Evolutionary conservation across 345 rosid genomes (phyloP).

Genomic region (Hibiscus trionum): DNA sequence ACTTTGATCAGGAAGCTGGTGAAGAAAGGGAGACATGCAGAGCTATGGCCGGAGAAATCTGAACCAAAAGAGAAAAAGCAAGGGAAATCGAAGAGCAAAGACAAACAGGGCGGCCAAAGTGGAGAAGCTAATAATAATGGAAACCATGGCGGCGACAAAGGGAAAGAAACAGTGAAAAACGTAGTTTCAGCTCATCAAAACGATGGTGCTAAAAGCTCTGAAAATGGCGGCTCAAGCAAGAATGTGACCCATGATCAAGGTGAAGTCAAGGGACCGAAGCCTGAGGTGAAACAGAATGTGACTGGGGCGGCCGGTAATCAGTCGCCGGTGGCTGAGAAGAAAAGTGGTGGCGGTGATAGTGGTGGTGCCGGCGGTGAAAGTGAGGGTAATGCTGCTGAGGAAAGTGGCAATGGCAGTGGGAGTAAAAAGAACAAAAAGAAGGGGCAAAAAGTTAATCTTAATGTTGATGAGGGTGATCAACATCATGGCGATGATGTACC

Average conservation of each 20-base stretch:
- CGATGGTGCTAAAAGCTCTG: not conserved
- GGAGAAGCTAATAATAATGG: not conserved
- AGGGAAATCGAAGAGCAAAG: constrained; percentile 33
- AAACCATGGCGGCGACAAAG: constrained; percentile 11
- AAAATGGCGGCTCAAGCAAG: constrained; percentile 16
- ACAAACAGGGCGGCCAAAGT: constrained; percentile 29
- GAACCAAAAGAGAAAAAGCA: constrained; percentile 28
- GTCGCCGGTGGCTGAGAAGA: constrained; percentile 22
- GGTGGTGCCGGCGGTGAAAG: not conserved
- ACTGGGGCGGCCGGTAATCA: constrained; percentile 8
- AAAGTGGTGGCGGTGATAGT: not conserved
- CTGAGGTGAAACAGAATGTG: constrained; percentile 12
- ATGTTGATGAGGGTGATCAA: constrained; percentile 19
- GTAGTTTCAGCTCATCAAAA: constrained; percentile 9
- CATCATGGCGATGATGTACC: constrained; percentile 13
- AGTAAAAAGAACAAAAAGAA: constrained; percentile 67
- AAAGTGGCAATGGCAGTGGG: constrained; percentile 17
- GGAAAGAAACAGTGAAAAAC: constrained; percentile 13
- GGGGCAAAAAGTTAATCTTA: constrained; percentile 25
- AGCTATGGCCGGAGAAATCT: constrained; percentile 42
- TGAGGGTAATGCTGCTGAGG: constrained; percentile 10
- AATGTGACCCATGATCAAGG: not conserved
- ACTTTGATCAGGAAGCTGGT: constrained; percentile 55
- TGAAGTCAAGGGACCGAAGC: constrained; percentile 21
- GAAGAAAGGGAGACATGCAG: constrained; percentile 61